Conservation (phyloP, 306 rosid genomes). For the Leucaena leucocephala region DNA sequence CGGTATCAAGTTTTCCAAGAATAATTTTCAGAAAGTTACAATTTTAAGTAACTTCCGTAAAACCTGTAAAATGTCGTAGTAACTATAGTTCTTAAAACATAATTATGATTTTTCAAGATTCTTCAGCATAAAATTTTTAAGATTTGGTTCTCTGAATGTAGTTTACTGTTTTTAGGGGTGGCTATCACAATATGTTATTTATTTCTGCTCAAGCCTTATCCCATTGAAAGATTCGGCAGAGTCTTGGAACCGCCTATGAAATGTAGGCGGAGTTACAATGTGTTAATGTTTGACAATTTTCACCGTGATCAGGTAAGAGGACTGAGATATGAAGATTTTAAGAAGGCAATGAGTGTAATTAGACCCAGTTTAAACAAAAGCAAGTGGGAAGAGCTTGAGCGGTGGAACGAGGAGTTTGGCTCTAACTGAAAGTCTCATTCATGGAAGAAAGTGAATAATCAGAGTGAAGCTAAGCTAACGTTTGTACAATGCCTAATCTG, state of each 20-base stretch:
- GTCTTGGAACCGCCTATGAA: too few relatives aligned
- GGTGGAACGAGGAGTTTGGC: constrained; percentile 90
- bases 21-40: not conserved
- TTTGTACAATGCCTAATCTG: constrained; percentile 23
- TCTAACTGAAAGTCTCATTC: constrained; percentile 62
- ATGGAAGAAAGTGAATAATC: not conserved
- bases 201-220: too few relatives aligned
- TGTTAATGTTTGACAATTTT: not conserved
- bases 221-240: too few relatives aligned
- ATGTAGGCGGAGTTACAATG: too few relatives aligned
- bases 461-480: constrained; percentile 2
- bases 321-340: constrained; percentile 75
- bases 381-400: constrained; percentile 92
- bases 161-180: not conserved
- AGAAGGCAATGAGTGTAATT: constrained; percentile 74
- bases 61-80: not conserved
- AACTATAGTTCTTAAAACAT: not conserved
- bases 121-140: not conserved
- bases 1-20: not conserved
- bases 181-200: not conserved
- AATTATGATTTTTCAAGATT: not conserved
- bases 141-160: not conserved
- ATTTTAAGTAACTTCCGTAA: not conserved
- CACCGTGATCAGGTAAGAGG: constrained; percentile 63
- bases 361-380: constrained; percentile 94